Evolutionary conservation across 2,329 filamentous ascomycete genomes (phyloP).

Genomic region (Microcyclosporella mali): DNA sequence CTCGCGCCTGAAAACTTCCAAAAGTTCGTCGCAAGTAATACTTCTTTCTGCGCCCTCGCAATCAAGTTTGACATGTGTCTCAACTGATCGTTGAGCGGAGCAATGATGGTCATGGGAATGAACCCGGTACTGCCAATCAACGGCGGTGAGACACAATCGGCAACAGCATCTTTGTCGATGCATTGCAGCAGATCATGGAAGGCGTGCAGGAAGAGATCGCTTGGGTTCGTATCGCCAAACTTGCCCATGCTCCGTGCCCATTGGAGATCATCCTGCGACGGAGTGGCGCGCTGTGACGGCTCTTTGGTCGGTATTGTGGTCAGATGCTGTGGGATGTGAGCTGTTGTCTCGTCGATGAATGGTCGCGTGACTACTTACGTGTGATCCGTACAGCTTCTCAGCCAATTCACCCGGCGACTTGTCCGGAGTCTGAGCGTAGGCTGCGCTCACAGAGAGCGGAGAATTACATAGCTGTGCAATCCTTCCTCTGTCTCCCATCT

Average conservation of each 20-base stretch:
- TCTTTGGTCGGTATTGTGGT: slow-evolving; percentile 15
- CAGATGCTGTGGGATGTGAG: slow-evolving; percentile 14
- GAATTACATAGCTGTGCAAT: slow-evolving; percentile 21
- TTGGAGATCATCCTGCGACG: slow-evolving; percentile 34
- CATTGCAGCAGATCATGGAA: slow-evolving; percentile 60
- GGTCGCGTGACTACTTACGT: slow-evolving; percentile 11
- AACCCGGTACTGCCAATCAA: slow-evolving; percentile 57
- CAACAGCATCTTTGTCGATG: slow-evolving; percentile 46
- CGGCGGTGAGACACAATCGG: slow-evolving; percentile 53
- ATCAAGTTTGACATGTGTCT: slow-evolving; percentile 73
- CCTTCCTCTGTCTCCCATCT: slow-evolving; percentile 9
- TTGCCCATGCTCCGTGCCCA: slow-evolving; percentile 57
- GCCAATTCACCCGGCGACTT: slow-evolving; percentile 24
- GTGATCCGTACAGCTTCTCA: slow-evolving; percentile 21
- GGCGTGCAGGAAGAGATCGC: slow-evolving; percentile 61
- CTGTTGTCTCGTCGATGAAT: neutral
- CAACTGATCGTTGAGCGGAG: slow-evolving; percentile 62
- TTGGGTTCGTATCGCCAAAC: slow-evolving; percentile 59
- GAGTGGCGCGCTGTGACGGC: slow-evolving; percentile 7
- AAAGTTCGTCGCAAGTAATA: slow-evolving; percentile 69
- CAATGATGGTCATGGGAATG: slow-evolving; percentile 63
- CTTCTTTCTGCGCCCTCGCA: slow-evolving; percentile 63
- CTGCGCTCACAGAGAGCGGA: slow-evolving; percentile 20
- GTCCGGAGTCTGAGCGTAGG: slow-evolving; percentile 20
- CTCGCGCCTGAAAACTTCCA: slow-evolving; percentile 67